Base-by-base conservation (phyloP, 805 yeast species). In the Debaryomyces tyrocola region DNA sequence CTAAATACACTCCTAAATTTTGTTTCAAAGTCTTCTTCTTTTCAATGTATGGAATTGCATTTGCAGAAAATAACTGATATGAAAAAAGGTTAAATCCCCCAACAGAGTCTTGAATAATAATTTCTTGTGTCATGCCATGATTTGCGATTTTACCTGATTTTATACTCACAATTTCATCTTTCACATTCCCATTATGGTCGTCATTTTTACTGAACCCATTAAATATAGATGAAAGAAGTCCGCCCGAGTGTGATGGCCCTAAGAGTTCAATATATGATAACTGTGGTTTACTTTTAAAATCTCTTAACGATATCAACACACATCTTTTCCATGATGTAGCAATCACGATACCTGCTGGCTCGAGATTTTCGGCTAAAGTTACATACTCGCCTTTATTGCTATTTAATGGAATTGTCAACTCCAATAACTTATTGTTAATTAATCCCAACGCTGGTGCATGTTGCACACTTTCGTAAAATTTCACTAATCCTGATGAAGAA, bases 401-500 rank as follows among this genome's bases (percentile, higher is more conserved):
- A 45, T 63, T 61, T 24, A 73, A 51, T 12, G 74, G 70, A 15
- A 74, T 62, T 1, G 69, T 56, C 5, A 84, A 66, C 36, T 70
- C 74, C 18, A 84, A 55, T 2, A 63, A 55, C 41, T 69, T 67
- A 56, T 70, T 65, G 65, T 64, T 78, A 40, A 83, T 69, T 27
- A 84, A 63, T 28, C 87, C 83, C 52, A 80, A 73, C 1, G 88
- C 80, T 0, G 90, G 83, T 0, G 90, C 87, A 48, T 79, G 79
- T 51, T 80, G 84, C 10, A 89, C 81, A 44, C 88, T 80, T 57
- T 88, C 96, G 69, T 85, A 86, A 63, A 84, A 90, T 20, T 77
- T 75, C 40, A 87, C 64, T 15, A 63, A 58, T 0, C 96, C 96
- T 0, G 80, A 55, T 15, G 71, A 60, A 0, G 84, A 70, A 57